A percentile compares a stretch with the other conserved stretches of the same genome.
phyloP scores from a whole-genome alignment of 257 asterid species.

The Gardenia jasminoides region DNA sequence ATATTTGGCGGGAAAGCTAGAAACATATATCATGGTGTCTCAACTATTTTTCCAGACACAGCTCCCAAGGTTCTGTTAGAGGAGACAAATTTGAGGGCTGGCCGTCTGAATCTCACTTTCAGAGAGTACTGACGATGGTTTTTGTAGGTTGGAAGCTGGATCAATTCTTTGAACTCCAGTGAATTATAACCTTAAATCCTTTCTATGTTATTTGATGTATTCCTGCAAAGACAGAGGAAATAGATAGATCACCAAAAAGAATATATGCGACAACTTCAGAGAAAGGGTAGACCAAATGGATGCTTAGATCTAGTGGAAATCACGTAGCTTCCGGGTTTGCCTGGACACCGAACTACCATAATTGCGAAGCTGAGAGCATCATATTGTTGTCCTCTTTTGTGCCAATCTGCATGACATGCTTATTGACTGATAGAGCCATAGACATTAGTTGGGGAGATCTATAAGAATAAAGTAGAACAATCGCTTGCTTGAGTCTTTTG shows the following conservation, averaged over 20 bases:
- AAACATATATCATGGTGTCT: slow-evolving; percentile 70
- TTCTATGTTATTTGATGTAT: neutral
- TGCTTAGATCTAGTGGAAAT: neutral
- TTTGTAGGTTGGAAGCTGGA: neutral
- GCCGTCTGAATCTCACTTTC: slow-evolving; percentile 82
- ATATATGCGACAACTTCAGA: neutral
- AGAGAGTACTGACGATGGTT: slow-evolving; percentile 45
- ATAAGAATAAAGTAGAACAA: neutral
- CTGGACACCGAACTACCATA: neutral
- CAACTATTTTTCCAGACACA: slow-evolving; percentile 40
- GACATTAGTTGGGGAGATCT: neutral
- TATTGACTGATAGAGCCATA: neutral
- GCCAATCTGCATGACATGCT: neutral
- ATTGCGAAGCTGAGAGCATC: neutral
- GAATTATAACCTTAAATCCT: neutral
- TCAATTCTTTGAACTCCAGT: neutral
- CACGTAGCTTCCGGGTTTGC: neutral
- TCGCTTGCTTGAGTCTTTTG: neutral
- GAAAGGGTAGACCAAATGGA: no score
- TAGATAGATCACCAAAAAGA: neutral
- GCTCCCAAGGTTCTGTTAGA: slow-evolving; percentile 50
- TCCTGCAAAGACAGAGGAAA: neutral
- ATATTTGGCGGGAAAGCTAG: slow-evolving; percentile 79
- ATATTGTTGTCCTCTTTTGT: neutral
- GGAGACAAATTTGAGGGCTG: slow-evolving; percentile 53